Base-by-base conservation (phyloP, 1,284 basidiomycete species). In the Ustilago sp. region DNA sequence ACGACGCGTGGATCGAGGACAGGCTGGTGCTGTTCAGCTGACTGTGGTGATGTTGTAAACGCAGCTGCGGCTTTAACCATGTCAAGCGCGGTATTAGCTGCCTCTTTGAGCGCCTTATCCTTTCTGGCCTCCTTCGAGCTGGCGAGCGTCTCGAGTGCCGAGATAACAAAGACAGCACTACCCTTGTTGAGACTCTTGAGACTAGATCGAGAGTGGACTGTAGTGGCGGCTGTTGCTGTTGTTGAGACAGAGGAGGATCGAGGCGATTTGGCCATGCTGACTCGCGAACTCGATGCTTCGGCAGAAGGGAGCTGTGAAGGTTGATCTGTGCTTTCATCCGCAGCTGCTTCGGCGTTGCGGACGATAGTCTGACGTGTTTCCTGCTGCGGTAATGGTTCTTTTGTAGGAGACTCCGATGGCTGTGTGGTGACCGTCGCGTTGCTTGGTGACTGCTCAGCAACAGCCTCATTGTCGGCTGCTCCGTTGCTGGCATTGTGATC, bases 1-100 rank as follows among this genome's bases (percentile, higher is more conserved):
- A 86, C 82, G 39, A 83, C 79, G 4, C 81, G 70, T 9, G 85
- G 84, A 60, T 86, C 85, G 36, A 85, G 51, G 45, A 82, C 73
- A 17, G 77, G 65, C 31, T 64, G 50, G 8, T 71, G 76, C n/a
- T 62, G 59, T 3, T 68, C 63, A n/a, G 59, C 56, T 41, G 66
- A 39, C 4, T 63, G 52, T n/a, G 57, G 45, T 7, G 68, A 54
- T 17, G 82, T 51, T 12, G 77, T 50, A 23, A 53, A 54, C 9
- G 65, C 58, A 28, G 68, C 68, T 2, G 82, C 79, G 1, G 69
- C 67, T 38, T 77, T 79, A 67, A 86, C 84, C 83, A 86, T 83
- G 52, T 85, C 85, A 17, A 84, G 67, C 2, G 85, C 85, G 8
- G 51, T 43, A n/a, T 69, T 60, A 23, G 79, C 65, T 6, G 78